Evolutionary conservation across 2,329 filamentous ascomycete genomes (phyloP).

Genomic region (Alternaria sp.): DNA sequence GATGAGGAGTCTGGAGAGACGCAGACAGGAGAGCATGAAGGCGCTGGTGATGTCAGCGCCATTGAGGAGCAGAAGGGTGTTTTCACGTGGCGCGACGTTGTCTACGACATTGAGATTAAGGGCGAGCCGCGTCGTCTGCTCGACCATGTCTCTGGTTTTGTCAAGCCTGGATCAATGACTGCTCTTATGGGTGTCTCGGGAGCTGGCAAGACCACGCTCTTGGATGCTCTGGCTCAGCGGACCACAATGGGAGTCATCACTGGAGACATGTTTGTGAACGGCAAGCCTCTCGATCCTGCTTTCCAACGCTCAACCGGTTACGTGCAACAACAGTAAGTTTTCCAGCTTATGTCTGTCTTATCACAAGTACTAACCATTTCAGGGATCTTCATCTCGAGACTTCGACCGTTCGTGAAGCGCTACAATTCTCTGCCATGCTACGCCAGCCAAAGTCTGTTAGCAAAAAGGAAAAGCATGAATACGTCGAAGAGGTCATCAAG

Average conservation of each 20-base stretch:
- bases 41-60: constrained; percentile 48
- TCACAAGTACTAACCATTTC: constrained; percentile 1
- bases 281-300: constrained; percentile 40
- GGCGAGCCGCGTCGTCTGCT: constrained; percentile 59
- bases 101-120: constrained; percentile 46
- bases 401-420: constrained; percentile 45
- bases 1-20: constrained; percentile 47
- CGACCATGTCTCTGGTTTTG: constrained; percentile 61
- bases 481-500: constrained; percentile 69
- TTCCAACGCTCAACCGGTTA: constrained; percentile 50
- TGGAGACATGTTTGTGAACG: constrained; percentile 49
- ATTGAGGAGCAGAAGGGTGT: constrained; percentile 50
- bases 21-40: constrained; percentile 34
- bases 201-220: constrained; percentile 48
- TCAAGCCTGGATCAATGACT: constrained; percentile 61
- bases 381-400: constrained; percentile 49
- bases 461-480: constrained; percentile 64
- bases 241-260: constrained; percentile 48
- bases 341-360: background rate
- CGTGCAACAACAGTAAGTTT: constrained; percentile 46
- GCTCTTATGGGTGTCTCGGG: constrained; percentile 48
- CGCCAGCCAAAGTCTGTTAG: constrained; percentile 61
- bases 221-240: constrained; percentile 46
- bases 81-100: constrained; percentile 48
- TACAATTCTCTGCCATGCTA: constrained; percentile 45